Percentiles rank a stretch among this genome's conserved stretches.
phyloP scores from a whole-genome alignment of 495 filamentous ascomycete genomes.

The Letharia lupina region DNA sequence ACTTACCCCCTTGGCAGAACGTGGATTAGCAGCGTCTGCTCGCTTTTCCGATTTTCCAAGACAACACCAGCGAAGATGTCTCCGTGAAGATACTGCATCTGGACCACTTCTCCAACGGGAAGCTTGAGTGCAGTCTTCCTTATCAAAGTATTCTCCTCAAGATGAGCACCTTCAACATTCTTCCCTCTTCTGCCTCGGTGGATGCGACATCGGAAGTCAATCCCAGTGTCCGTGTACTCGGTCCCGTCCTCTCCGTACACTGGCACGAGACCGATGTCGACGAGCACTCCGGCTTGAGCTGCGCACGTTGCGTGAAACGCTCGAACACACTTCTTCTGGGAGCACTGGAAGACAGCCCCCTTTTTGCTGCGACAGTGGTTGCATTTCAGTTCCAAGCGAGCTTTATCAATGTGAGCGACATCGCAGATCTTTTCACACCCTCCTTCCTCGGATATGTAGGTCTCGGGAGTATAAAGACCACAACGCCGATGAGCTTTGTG shows the following conservation, averaged over 20 bases:
- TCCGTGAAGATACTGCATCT: conserved; percentile 73
- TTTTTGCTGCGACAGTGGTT: conserved; percentile 88
- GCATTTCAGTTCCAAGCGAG: conserved; percentile 83
- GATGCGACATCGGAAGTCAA: conserved; percentile 89
- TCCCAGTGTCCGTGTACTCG: conserved; percentile 79
- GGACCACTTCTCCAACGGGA: conserved; percentile 67
- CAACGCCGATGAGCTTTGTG: conserved; percentile 82
- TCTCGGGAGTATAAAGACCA: conserved; percentile 85
- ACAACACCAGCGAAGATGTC: conserved; percentile 91
- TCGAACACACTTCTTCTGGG: conserved; percentile 84
- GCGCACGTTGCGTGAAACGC: conserved; percentile 96
- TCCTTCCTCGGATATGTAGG: conserved; percentile 65
- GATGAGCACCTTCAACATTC: conserved; percentile 50
- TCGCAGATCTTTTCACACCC: conserved; percentile 68
- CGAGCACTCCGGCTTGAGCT: conserved; percentile 78
- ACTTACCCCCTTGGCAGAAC: conserved; percentile 82
- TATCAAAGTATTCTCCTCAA: conserved; percentile 66
- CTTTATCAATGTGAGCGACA: conserved; percentile 73
- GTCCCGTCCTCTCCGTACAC: conserved; percentile 87
- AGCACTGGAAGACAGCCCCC: conserved; percentile 95
- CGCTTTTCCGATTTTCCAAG: conserved; percentile 72
- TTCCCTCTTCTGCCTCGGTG: conserved; percentile 81
- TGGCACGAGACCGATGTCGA: conserved; percentile 74
- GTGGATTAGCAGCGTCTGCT: conserved; percentile 68
- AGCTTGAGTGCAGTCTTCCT: conserved; percentile 59